Conservation (phyloP, 768 basidiomycete genomes). For the Psilocybe tampanensis region DNA sequence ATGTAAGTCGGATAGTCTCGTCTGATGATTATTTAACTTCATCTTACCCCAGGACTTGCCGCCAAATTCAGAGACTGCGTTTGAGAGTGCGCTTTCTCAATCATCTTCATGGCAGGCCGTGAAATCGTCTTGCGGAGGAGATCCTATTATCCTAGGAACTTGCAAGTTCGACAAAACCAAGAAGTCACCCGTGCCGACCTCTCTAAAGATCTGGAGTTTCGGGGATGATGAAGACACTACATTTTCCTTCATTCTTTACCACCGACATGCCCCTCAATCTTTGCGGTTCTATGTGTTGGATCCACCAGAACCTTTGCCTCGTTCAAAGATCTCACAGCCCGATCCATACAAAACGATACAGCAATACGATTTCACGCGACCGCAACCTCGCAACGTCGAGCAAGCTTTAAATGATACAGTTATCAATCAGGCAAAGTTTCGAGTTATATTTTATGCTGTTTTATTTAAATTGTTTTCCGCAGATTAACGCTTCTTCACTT, state of each 20-base stretch:
- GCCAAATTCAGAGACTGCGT: conserved; percentile 2
- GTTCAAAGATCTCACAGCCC: conserved; percentile 4
- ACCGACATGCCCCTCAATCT: conserved; percentile 30
- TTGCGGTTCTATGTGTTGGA: conserved; percentile 68
- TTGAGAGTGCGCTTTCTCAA: conserved; percentile 6
- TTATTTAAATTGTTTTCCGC: background rate
- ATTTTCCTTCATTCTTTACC: conserved; percentile 24
- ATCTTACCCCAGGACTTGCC: conserved; percentile 2
- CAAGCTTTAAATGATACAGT: conserved; percentile 36
- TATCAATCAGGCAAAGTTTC: conserved; percentile 41
- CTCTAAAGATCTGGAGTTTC: conserved; percentile 13
- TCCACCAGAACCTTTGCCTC: conserved; percentile 24
- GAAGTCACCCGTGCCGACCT: conserved; percentile 14
- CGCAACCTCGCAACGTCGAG: conserved; percentile 8
- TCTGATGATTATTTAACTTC: background rate
- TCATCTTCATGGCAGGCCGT: conserved; percentile 28
- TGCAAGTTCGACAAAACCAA: conserved; percentile 26
- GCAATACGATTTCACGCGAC: conserved; percentile 42
- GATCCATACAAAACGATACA: conserved; percentile 30
- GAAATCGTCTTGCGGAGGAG: conserved; percentile 28
- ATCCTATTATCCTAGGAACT: conserved; percentile 35
- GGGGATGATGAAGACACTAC: background rate
- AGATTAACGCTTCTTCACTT: conserved; percentile 49
- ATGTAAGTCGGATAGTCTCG: conserved; percentile 12
- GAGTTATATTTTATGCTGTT: background rate